A percentile compares a stretch with the other conserved stretches of the same genome.
Conservation (phyloP, 2,329 filamentous ascomycete species). For the Ceratocystis colombiana region DNA sequence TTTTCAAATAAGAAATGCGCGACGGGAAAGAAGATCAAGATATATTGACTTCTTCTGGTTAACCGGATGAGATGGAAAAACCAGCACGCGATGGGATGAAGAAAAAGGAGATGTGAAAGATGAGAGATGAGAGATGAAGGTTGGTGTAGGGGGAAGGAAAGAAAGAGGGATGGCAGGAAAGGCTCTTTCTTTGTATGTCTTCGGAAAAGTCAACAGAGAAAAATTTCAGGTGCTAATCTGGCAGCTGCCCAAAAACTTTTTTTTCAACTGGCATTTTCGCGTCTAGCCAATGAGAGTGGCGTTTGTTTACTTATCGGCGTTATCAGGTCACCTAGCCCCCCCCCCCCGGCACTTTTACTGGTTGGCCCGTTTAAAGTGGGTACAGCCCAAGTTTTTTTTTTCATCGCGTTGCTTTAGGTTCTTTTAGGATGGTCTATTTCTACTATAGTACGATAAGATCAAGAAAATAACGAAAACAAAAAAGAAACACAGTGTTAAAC, state of each 20-base stretch:
- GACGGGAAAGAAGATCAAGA: conserved; percentile 17
- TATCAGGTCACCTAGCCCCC: conserved; percentile 20
- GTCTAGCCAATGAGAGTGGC: conserved; percentile 14
- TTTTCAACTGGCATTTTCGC: conserved; percentile 22
- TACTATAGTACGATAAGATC: background rate
- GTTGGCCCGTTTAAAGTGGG: conserved; percentile 8
- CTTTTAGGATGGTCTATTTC: background rate
- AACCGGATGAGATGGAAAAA: conserved; percentile 4
- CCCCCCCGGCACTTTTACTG: background rate
- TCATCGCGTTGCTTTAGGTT: background rate
- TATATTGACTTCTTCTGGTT: conserved; percentile 16
- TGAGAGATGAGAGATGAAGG: background rate
- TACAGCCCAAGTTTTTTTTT: background rate
- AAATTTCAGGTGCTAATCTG: conserved; percentile 20
- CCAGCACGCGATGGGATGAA: conserved; percentile 19
- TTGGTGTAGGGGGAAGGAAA: conserved; percentile 18
- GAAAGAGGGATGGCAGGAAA: conserved; percentile 24
- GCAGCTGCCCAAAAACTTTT: conserved; percentile 21
- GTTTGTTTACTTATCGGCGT: conserved; percentile 16
- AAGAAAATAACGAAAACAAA: too few relatives aligned
- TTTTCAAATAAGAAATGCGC: conserved; percentile 12
- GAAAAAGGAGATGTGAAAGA: background rate
- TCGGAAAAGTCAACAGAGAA: conserved; percentile 15
- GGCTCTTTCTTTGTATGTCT: conserved; percentile 16
- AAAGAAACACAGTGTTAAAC: too few relatives aligned